Conservation (phyloP, 176 grass and related monocot species). For the Oryza glumipatula region DNA sequence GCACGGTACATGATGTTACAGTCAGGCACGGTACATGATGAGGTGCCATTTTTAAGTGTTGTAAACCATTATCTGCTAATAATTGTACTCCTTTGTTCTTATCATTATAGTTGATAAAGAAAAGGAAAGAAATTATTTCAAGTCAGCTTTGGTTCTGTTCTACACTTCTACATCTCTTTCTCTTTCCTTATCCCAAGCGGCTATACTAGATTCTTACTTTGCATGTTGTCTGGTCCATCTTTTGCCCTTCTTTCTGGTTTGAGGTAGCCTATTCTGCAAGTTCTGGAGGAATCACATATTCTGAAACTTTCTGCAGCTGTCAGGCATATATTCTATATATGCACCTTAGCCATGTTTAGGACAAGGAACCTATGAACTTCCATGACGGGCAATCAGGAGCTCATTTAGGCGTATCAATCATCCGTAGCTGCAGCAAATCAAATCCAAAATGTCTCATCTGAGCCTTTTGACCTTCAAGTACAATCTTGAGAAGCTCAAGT, state of each 20-base stretch:
- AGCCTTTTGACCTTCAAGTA: conserved; percentile 70
- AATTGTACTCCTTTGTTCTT: not conserved
- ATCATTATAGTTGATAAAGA: conserved; percentile 23
- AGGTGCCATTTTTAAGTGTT: conserved; percentile 45
- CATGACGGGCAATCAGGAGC: not conserved
- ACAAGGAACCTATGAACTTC: conserved; percentile 25
- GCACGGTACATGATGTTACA: conserved; percentile 13
- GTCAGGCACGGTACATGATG: conserved; percentile 17
- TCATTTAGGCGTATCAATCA: conserved; percentile 14
- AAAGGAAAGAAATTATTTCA: conserved; percentile 41
- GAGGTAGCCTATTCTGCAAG: conserved; percentile 11
- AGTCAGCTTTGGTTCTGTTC: not conserved
- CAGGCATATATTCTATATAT: conserved; percentile 36
- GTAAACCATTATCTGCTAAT: conserved; percentile 13
- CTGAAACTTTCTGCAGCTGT: conserved; percentile 54
- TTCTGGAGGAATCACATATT: conserved; percentile 50
- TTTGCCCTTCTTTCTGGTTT: conserved; percentile 46
- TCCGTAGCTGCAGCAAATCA: not conserved
- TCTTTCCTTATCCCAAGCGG: conserved; percentile 11
- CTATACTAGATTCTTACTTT: conserved; percentile 53
- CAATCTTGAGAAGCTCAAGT: conserved; percentile 54
- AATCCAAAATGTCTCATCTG: conserved; percentile 58
- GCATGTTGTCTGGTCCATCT: conserved; percentile 35
- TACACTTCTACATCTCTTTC: not conserved
- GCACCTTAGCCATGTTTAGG: conserved; percentile 1